Evolutionary conservation across 2,329 filamentous ascomycete genomes (phyloP).

Genomic region (Phialemonium atrogriseum): DNA sequence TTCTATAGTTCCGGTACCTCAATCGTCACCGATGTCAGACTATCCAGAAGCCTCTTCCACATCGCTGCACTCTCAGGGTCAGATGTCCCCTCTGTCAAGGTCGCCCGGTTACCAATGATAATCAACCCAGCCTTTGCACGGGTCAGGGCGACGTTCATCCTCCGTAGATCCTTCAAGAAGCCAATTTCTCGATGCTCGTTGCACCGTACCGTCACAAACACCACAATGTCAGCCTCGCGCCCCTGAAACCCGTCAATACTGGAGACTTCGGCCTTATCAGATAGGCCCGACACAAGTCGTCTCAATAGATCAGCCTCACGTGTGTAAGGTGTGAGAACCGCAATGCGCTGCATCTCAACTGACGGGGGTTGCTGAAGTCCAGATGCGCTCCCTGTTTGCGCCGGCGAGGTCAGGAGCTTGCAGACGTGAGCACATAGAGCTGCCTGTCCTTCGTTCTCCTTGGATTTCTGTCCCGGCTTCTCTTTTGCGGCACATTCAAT

Average conservation of each 20-base stretch:
- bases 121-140: slow-evolving; percentile 14
- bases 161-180: slow-evolving; percentile 28
- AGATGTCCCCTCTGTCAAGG: slow-evolving; percentile 15
- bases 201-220: slow-evolving; percentile 33
- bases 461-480: slow-evolving; percentile 28
- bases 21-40: too few relatives aligned
- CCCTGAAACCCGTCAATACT: slow-evolving; percentile 36
- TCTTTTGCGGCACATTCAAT: slow-evolving; percentile 26
- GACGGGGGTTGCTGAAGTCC: too few relatives aligned
- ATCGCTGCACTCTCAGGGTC: slow-evolving; percentile 8
- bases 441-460: slow-evolving; percentile 28
- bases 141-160: slow-evolving; percentile 17
- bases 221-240: slow-evolving; percentile 31
- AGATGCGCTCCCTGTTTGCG: too few relatives aligned
- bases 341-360: slow-evolving; percentile 16
- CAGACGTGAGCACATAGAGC: slow-evolving; percentile 25
- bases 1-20: too few relatives aligned
- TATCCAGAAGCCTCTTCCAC: slow-evolving; percentile 5
- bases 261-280: slow-evolving; percentile 23
- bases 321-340: slow-evolving; percentile 31
- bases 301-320: slow-evolving; percentile 24
- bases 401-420: slow-evolving; percentile 20
- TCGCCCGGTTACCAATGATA: slow-evolving; percentile 13
- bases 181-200: slow-evolving; percentile 29
- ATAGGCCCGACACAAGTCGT: slow-evolving; percentile 10